Evolutionary conservation across 345 rosid genomes (phyloP), one percentile per base, ranked within the genome.

Genomic region (Camelina neglecta): DNA sequence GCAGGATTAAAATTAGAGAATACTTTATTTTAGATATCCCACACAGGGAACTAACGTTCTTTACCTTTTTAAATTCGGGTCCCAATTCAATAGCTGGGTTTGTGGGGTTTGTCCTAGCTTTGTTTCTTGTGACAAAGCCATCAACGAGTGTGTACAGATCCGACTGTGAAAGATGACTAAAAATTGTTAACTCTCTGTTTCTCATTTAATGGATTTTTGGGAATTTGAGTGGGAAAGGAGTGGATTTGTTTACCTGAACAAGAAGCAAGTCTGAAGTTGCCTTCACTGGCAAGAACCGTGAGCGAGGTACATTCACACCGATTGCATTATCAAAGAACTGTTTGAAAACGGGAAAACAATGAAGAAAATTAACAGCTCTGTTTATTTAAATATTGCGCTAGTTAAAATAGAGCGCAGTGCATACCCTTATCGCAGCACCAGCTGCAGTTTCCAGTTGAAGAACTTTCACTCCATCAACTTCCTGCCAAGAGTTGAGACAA

Each of bases 401-500:
- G n/a, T 36, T 20, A 45, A 15, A 45, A 47, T 12, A 20, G 15
- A 20, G 21, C 12, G 12, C 3, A 60, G 13, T 29, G 47, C 12
- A 59, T 29, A 91, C 98, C 93, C 75, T 85, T 69, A 93, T 88
- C 20, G 97, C 97, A 49, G 97, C 98, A 76, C 96, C 98, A 85
- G 97, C 94, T 1, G 97, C 96, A 65, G 98, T 93, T 86, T 93
- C 94, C 54, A 93, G 83, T 86, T 93, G 96, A 84, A 93, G 93
- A 82, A 91, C 90, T 85, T 91, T 87, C 84, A 90, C 63, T 74
- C 96, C 97, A 69, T 91, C 94, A 20, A 93, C 96, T 79, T 93
- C 98, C 98, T 93, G 86, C 61, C 0, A 24, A 51, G 16, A 39
- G 3, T 31, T 45, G 8, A 13, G 57, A 21, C 7, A 82, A 65